Evolutionary conservation across 192 early-diverging fungal genomes (phyloP).

Genomic region (Coemansia sp.): DNA sequence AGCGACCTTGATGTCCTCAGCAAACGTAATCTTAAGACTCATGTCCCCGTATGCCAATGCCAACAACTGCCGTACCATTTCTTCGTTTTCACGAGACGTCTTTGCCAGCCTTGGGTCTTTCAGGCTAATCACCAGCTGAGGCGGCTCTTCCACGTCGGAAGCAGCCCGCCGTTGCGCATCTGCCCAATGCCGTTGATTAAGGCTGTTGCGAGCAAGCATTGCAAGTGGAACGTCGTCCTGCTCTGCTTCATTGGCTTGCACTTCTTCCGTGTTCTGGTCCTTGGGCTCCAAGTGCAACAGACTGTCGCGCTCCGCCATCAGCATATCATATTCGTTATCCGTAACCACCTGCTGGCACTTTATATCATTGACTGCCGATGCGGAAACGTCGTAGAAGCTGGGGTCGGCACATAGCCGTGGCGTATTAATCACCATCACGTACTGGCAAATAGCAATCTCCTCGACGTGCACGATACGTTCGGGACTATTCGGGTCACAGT

Average conservation of each 20-base stretch:
- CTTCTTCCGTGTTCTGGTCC: neutral
- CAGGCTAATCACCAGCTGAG: slow-evolving; percentile 33
- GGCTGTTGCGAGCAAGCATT: neutral
- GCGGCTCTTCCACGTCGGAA: neutral
- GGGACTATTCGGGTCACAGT: slow-evolving; percentile 61
- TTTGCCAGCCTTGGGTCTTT: slow-evolving; percentile 22
- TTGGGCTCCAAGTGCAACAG: neutral
- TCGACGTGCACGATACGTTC: slow-evolving; percentile 65
- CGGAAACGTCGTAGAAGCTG: slow-evolving; percentile 47
- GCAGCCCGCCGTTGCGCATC: neutral
- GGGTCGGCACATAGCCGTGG: slow-evolving; percentile 67
- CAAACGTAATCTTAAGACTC: slow-evolving; percentile 19
- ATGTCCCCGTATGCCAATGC: slow-evolving; percentile 24
- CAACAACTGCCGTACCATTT: slow-evolving; percentile 26
- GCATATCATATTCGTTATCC: slow-evolving; percentile 49
- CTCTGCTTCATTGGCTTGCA: neutral
- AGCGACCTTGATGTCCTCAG: neutral
- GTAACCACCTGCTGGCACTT: slow-evolving; percentile 62
- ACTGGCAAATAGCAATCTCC: slow-evolving; percentile 71
- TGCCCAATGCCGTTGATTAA: neutral
- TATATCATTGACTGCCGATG: slow-evolving; percentile 56
- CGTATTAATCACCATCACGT: slow-evolving; percentile 76
- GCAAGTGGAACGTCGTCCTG: slow-evolving; percentile 12
- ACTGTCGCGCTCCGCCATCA: slow-evolving; percentile 4
- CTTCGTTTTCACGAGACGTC: slow-evolving; percentile 8